phyloP scores from a whole-genome alignment of 345 rosid genomes.

The Euclidium syriacum region DNA sequence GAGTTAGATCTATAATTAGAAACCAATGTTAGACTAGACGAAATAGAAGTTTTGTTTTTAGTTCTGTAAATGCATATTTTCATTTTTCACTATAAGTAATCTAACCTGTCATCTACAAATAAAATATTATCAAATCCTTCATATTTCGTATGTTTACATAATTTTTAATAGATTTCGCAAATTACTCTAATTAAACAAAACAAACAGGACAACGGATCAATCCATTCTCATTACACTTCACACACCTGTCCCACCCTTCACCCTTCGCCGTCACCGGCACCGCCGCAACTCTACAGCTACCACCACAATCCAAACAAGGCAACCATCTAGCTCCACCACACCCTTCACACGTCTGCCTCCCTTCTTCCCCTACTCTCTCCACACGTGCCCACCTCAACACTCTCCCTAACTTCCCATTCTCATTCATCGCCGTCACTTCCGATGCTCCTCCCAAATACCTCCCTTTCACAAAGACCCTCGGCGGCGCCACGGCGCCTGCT shows the following conservation, averaged over 20 bases:
- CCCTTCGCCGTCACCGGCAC: constrained; percentile 32
- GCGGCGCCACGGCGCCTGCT: constrained; percentile 40
- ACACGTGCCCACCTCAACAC: constrained; percentile 58
- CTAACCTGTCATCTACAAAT: not conserved
- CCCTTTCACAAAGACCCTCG: constrained; percentile 81
- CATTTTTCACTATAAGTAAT: not conserved
- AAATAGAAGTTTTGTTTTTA: too few species aligned
- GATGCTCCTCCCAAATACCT: constrained; percentile 78
- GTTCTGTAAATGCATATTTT: too few species aligned
- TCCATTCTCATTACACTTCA: constrained; percentile 83
- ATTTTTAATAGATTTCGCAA: too few species aligned
- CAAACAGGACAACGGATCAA: constrained; percentile 72
- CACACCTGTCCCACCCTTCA: constrained; percentile 51
- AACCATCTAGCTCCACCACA: constrained; percentile 90
- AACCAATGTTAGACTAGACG: too few species aligned
- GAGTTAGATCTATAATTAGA: too few species aligned
- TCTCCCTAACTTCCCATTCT: constrained; percentile 61
- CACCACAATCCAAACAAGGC: constrained; percentile 84
- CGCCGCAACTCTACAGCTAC: constrained; percentile 68
- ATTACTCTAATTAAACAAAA: constrained; percentile 1
- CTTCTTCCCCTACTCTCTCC: constrained; percentile 51
- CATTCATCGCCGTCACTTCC: constrained; percentile 63
- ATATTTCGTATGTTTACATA: too few species aligned
- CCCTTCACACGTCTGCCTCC: constrained; percentile 71
- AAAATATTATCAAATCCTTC: too few species aligned